phyloP scores from a whole-genome alignment of 306 rosid species.

The Quercus alba region DNA sequence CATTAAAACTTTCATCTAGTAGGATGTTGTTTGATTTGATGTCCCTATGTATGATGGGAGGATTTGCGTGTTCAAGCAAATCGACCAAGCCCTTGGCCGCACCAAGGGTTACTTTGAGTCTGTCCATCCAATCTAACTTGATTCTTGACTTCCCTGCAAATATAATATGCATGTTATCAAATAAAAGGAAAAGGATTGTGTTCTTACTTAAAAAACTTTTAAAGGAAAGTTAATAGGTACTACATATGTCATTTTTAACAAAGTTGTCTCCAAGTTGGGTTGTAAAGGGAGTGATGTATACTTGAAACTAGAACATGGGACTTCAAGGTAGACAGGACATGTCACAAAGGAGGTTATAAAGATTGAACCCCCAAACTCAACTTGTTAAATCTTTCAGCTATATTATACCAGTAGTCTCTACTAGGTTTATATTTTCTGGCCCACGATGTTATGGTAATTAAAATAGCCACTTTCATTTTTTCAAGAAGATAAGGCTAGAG shows the following conservation, averaged over 20 bases:
- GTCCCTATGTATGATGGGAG: slow-evolving; percentile 80
- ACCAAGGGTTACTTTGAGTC: slow-evolving; percentile 45
- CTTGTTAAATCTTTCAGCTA: neutral
- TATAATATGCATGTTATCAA: neutral
- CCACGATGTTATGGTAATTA: neutral
- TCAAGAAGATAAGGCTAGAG: neutral
- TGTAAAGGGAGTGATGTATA: neutral
- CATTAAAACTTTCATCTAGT: slow-evolving; percentile 53
- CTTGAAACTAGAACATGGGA: neutral
- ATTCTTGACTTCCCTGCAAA: slow-evolving; percentile 36
- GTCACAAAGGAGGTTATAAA: neutral
- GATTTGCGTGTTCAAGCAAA: slow-evolving; percentile 68
- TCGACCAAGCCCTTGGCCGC: slow-evolving; percentile 72
- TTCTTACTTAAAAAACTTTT: neutral
- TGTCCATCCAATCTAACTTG: slow-evolving; percentile 38
- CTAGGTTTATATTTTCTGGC: neutral
- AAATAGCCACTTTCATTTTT: neutral
- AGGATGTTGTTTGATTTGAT: slow-evolving; percentile 60
- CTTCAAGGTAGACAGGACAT: neutral
- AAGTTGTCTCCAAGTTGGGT: neutral
- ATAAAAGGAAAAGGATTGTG: neutral
- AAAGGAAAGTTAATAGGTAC: neutral
- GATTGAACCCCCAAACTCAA: neutral
- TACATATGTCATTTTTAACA: neutral
- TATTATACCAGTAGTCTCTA: neutral